phyloP scores from a whole-genome alignment of 768 basidiomycete genomes.

The Clitopilus hobsonii region DNA sequence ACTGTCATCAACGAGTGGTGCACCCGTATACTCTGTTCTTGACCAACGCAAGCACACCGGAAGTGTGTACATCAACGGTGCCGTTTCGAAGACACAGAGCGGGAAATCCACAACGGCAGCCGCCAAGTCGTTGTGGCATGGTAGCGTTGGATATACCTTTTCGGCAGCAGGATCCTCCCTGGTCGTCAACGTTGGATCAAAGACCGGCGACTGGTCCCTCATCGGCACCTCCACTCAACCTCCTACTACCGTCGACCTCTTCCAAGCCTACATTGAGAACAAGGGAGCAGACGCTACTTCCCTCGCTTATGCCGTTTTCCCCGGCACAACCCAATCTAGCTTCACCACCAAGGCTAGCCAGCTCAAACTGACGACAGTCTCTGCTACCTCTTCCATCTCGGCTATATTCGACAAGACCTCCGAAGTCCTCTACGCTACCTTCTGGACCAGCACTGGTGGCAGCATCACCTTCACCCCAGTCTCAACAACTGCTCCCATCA shows the following conservation, averaged over 20 bases:
- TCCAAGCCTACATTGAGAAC: slow-evolving; percentile 34
- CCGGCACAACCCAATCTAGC: slow-evolving; percentile 25
- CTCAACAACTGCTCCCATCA: slow-evolving; percentile 20
- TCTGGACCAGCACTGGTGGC: slow-evolving; percentile 37
- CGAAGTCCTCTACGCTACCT: slow-evolving; percentile 33
- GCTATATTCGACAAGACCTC: slow-evolving; percentile 34
- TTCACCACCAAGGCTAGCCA: slow-evolving; percentile 21
- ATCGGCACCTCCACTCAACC: slow-evolving; percentile 62
- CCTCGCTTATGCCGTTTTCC: slow-evolving; percentile 37
- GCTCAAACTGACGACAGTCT: slow-evolving; percentile 22
- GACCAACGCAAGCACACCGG: slow-evolving; percentile 56
- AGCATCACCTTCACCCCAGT: slow-evolving; percentile 25
- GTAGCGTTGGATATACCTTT: slow-evolving; percentile 50
- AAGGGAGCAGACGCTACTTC: slow-evolving; percentile 13
- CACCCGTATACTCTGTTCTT: slow-evolving; percentile 57
- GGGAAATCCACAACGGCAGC: slow-evolving; percentile 4
- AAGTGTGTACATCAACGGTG: slow-evolving; percentile 39
- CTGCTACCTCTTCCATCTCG: slow-evolving; percentile 30
- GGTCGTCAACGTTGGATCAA: slow-evolving; percentile 34
- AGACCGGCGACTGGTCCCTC: slow-evolving; percentile 55
- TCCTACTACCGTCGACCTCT: slow-evolving; percentile 46
- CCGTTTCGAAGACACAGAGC: not conserved
- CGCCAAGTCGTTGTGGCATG: slow-evolving; percentile 55
- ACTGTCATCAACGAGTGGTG: slow-evolving; percentile 37
- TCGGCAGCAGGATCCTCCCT: slow-evolving; percentile 27